Base-by-base conservation (phyloP, 2,329 filamentous ascomycete species). In the Monosporascus sp. region DNA sequence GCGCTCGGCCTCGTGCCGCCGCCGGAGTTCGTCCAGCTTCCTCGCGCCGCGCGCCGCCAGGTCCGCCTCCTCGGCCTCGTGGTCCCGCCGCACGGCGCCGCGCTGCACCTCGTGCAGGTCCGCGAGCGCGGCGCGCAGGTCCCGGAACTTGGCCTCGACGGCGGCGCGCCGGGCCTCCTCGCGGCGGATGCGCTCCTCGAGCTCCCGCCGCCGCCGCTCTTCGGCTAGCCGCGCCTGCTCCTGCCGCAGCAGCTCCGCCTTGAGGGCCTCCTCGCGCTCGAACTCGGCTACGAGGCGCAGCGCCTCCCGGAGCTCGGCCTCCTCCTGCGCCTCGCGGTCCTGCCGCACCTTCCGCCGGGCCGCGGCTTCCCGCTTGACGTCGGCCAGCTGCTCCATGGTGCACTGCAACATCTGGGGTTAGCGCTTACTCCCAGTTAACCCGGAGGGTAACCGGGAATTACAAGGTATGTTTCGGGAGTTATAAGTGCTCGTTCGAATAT, bases 211-310 rank as follows among this genome's bases (percentile, higher is more conserved):
- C 54, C 67, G 67, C 3, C 66, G 68, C 58, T 74, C 72, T 48
- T 71, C 68, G 7, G 71, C 69, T 7, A 67, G 45, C 8, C 66
- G 66, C 44, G 68, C 69, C 53, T 71, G 70, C 51, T 75, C 72
- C 38, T 70, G 67, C 2, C 69, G 69, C 34, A 70, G 62, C 40
- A 71, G 61, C 58, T 74, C 74, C 5, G 68, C 70, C 55, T 73
- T 73, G 46, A 66, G 67, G 1, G 71, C 72, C 61, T 79, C 75
- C 51, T 75, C 71, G 19, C 70, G 70, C 66, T 81, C 75, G 52
- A 76, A 75, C 48, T 77, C 76, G 45, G 72, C 78, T 4, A 83
- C 75, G 41, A 73, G 67, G 3, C 72, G 65, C 1, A 82, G 60
- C 5, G 75, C 73, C 22, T 73, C 69, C 2, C 67, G 63, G 11